Percentiles rank a stretch among this genome's conserved stretches.
phyloP scores from a whole-genome alignment of 495 filamentous ascomycete genomes.

The Neurospora pannonica region DNA sequence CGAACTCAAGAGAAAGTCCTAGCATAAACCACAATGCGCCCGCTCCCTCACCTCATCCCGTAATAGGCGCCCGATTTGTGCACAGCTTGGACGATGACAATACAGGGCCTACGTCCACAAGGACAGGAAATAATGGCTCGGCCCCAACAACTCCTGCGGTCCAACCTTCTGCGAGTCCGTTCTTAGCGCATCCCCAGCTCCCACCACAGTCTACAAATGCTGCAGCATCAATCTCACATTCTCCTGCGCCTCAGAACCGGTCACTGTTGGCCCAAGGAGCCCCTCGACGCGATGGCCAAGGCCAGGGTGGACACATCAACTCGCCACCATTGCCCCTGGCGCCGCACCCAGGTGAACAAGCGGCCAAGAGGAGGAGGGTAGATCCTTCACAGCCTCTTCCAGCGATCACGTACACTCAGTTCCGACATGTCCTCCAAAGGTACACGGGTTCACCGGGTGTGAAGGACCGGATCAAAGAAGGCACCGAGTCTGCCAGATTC shows the following conservation, averaged over 20 bases:
- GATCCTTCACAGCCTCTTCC: background rate
- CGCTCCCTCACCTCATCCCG: background rate
- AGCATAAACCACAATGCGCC: slow-evolving; percentile 3
- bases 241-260: background rate
- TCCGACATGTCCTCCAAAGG: background rate
- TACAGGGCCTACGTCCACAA: background rate
- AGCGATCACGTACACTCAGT: background rate
- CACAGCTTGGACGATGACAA: background rate
- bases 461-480: background rate
- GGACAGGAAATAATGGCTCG: background rate
- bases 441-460: background rate
- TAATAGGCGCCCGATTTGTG: slow-evolving; percentile 22
- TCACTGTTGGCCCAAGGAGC: background rate
- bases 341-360: background rate
- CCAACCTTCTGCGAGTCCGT: background rate
- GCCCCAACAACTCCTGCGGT: background rate
- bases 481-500: slow-evolving; percentile 43
- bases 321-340: background rate
- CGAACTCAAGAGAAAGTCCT: slow-evolving; percentile 20
- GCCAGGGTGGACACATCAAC: background rate
- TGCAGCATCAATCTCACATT: background rate
- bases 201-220: background rate
- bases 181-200: background rate
- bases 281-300: background rate
- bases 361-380: background rate